These are phyloP conservation scores for Podaxis sp. DNA, from an alignment of 768 basidiomycete genomes.

Conservation along the genomic window DNA sequence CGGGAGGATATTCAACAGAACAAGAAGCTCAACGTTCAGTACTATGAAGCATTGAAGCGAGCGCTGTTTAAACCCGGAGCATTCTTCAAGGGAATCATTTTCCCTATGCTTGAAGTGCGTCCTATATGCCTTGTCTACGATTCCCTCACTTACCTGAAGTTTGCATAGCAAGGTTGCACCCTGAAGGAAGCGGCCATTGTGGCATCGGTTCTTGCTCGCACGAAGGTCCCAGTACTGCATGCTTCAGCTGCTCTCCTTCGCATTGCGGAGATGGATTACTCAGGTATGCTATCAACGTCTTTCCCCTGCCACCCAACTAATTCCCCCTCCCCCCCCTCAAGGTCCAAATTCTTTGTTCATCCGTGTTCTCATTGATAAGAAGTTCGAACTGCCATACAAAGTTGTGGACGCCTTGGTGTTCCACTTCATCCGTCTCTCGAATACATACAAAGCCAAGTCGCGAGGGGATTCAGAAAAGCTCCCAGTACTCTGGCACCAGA, in stretches of 20 bases:
- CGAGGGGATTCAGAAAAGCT: slow-evolving; percentile 73
- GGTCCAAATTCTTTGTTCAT: slow-evolving; percentile 97
- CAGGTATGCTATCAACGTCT: slow-evolving; percentile 42
- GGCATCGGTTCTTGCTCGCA: slow-evolving; percentile 85
- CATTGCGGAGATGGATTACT: slow-evolving; percentile 94
- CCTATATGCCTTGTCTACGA: background rate
- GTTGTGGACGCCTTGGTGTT: slow-evolving; percentile 96
- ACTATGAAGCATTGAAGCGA: slow-evolving; percentile 90
- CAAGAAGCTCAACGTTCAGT: slow-evolving; percentile 89
- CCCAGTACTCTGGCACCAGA: slow-evolving; percentile 99
- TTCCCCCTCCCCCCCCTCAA: slow-evolving; percentile 12
- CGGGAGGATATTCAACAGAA: slow-evolving; percentile 83
- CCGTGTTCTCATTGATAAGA: slow-evolving; percentile 94
- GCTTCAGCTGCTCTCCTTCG: slow-evolving; percentile 92
- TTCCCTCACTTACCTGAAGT: background rate
- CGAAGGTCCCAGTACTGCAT: slow-evolving; percentile 93
- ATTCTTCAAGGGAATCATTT: slow-evolving; percentile 97
- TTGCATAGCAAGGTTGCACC: slow-evolving; percentile 62
- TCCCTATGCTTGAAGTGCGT: slow-evolving; percentile 88
- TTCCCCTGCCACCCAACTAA: background rate
- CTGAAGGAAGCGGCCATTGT: slow-evolving; percentile 94
- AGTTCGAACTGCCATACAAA: slow-evolving; percentile 96
- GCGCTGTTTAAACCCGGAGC: slow-evolving; percentile 95
- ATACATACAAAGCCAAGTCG: slow-evolving; percentile 73
- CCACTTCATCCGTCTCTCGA: slow-evolving; percentile 96